phyloP scores from a whole-genome alignment of 2,329 filamentous ascomycete species.

The Scopulariopsis brevicaulis region DNA sequence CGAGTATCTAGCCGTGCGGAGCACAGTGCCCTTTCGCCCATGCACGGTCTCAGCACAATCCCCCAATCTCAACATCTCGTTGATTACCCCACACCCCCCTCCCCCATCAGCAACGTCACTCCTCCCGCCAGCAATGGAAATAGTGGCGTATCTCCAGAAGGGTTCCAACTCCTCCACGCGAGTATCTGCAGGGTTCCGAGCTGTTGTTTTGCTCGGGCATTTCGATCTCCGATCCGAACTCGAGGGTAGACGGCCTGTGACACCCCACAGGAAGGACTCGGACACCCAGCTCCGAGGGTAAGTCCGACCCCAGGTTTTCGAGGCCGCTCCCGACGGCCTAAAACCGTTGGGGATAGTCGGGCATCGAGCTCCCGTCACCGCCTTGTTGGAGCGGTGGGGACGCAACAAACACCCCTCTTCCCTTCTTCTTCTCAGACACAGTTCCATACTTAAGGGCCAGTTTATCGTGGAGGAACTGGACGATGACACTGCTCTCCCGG shows the following conservation, averaged over 20 bases:
- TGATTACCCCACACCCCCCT: background rate
- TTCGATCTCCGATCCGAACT: slow-evolving; percentile 1
- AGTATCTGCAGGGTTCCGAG: background rate
- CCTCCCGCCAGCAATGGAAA: background rate
- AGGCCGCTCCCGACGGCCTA: background rate
- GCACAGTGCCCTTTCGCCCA: background rate
- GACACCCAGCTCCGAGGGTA: slow-evolving; percentile 1
- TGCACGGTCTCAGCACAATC: background rate
- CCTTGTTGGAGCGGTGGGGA: slow-evolving; percentile 4
- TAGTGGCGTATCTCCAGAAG: background rate
- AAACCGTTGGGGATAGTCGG: slow-evolving; percentile 1
- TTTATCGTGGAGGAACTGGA: background rate
- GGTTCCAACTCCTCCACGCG: too few relatives aligned
- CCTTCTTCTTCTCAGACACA: background rate
- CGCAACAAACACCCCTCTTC: background rate
- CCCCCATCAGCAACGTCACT: background rate
- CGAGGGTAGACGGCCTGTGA: background rate
- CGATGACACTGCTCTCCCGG: background rate
- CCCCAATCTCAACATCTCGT: slow-evolving; percentile 5
- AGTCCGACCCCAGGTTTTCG: slow-evolving; percentile 1
- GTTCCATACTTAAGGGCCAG: background rate
- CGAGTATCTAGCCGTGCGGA: background rate
- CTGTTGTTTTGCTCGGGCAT: background rate
- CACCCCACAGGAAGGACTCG: background rate
- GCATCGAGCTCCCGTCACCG: background rate